Conservation (phyloP, 179 eudicot genomes). For the Beta lomatogona region DNA sequence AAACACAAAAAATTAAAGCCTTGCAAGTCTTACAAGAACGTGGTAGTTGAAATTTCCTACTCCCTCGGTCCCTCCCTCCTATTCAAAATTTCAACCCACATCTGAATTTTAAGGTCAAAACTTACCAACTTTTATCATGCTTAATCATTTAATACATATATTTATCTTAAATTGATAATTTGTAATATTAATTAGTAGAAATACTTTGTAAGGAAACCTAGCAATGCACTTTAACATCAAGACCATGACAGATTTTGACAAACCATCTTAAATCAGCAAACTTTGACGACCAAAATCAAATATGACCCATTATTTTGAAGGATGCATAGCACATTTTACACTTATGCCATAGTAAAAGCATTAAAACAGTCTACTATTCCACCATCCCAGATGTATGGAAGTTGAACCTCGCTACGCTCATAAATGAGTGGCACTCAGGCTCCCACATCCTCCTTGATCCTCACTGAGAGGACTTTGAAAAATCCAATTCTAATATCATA, state of each 20-base stretch:
- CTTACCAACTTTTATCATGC: not conserved
- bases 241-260: not conserved
- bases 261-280: too few relatives aligned
- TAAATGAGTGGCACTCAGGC: not conserved
- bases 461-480: not conserved
- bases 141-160: not conserved
- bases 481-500: not conserved
- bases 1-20: not conserved
- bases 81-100: not conserved
- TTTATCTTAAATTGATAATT: not conserved
- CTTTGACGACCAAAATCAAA: not conserved
- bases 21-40: not conserved
- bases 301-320: not conserved
- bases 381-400: not conserved
- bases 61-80: not conserved
- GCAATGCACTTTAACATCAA: not conserved
- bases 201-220: not conserved
- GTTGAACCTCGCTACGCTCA: not conserved
- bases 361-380: not conserved
- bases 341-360: not conserved
- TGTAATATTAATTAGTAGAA: not conserved
- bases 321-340: not conserved
- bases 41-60: not conserved
- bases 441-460: not conserved
- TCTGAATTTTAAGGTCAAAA: not conserved